Base-by-base conservation (phyloP, 108 stramenopile genomes). In the Nitzschia inconspicua region DNA sequence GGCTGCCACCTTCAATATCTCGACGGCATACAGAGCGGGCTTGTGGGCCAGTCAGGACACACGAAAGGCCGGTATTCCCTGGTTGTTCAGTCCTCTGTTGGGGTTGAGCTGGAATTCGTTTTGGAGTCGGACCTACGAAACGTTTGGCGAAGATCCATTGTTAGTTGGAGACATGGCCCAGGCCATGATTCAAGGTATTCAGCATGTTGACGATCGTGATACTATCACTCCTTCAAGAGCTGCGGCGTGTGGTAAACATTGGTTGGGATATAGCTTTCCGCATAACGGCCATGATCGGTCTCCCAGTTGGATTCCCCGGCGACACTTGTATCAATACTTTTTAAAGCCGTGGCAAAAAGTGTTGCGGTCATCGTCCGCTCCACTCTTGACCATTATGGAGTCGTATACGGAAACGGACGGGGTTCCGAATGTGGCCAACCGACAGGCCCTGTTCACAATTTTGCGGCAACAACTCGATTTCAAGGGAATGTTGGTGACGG, bases 161-260 rank as follows among this genome's bases (percentile, higher is more conserved):
- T 9, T 94, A 5, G 81, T 83, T 2, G 79, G 84, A 2, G 29
- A 49, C 16, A 82, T 94, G 83, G 92, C 84, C 11, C 29, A 25
- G 30, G 72, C 70, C 47, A 60, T 89, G 66, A 77, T 87, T 22
- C 36, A 51, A 28, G 92, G 92, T 14, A 85, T 94, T 49, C 89
- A 94, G 54, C 53, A 47, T 4, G 48, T 26, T 1, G 55, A 68
- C 19, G 30, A 44, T 49, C 23, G 49, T 23, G 28, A 71, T 29
- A 20, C 23, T 0, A 63, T 44, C 23, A 32, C 68, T 37, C 91
- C 88, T 4, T 69, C 68, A 10, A 57, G 73, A 10, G 88, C 87
- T 2, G 92, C 92, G 10, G 92, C 92, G 11, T 87, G 87, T 65
- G 85, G 69, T 56, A 94, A 94, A 40, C 89, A 91, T 66, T 91